These are phyloP conservation scores for Mycothermus thermophilus DNA, from an alignment of 495 filamentous ascomycete species.

Conservation along the genomic window DNA sequence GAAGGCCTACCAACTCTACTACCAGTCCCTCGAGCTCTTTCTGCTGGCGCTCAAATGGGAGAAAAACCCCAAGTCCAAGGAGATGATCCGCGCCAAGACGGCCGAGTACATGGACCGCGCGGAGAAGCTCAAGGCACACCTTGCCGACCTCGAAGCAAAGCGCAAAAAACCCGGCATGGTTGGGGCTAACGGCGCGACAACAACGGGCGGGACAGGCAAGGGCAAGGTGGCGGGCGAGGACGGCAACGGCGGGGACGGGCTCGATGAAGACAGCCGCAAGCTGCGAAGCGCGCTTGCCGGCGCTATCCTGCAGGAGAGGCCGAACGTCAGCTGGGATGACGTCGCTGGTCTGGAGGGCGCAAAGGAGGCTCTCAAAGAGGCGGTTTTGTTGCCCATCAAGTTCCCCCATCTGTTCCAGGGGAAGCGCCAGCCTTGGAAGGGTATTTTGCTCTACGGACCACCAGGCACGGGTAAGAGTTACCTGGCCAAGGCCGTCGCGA, in stretches of 20 bases:
- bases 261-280: conserved; percentile 91
- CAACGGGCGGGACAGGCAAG: conserved; percentile 48
- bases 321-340: conserved; percentile 94
- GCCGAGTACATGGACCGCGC: conserved; percentile 96
- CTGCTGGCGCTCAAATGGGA: conserved; percentile 97
- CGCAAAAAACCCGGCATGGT: conserved; percentile 60
- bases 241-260: conserved; percentile 50
- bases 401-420: conserved; percentile 96
- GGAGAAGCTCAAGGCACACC: conserved; percentile 88
- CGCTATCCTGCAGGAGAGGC: conserved; percentile 86
- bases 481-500: conserved; percentile 92
- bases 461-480: conserved; percentile 96
- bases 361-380: conserved; percentile 96
- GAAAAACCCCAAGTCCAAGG: conserved; percentile 90
- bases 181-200: conserved; percentile 74
- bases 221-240: conserved; percentile 35
- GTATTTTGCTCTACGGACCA: conserved; percentile 89
- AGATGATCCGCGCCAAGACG: conserved; percentile 87
- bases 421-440: conserved; percentile 96
- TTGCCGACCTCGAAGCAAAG: conserved; percentile 63
- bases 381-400: conserved; percentile 92
- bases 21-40: conserved; percentile 84
- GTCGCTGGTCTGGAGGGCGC: conserved; percentile 91
- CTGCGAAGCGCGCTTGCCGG: conserved; percentile 78
- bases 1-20: conserved; percentile 89